Base-by-base conservation (phyloP, 2,329 filamentous ascomycete genomes). In the Endoconidiophora polonica region DNA sequence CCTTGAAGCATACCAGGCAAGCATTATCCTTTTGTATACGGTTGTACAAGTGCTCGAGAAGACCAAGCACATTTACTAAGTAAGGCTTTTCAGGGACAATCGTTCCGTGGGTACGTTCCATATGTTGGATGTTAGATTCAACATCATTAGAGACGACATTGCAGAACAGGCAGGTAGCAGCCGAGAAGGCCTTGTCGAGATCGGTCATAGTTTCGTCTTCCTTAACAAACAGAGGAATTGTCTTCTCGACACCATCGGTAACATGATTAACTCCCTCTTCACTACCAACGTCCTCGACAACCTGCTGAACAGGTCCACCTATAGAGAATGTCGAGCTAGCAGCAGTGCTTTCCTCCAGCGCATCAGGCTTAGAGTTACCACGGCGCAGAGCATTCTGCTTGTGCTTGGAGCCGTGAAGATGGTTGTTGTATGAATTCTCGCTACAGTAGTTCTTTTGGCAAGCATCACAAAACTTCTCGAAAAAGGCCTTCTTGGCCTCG, bases 381-480 rank as follows among this genome's bases (percentile, higher is more conserved):
- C 26, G 36, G 22, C 39, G 47, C 9, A 38, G 38, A 9, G 44
- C 39, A 51, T 65, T 66, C 33, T 58, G 56, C 65, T 80, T 86
- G 66, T 98, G 91, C 65, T 94, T 94, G 58, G 86, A 81, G 67
- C 88, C 95, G 53, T 79, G 80, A 51, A 96, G 64, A 62, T 98
- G 91, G 66, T 96, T 98, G 61, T 81, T 79, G 65, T 83, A 96
- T 33, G 91, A 90, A 67, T 95, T 95, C 61, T 95, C 86, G 66
- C 88, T 96, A 70, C 82, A 96, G 65, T 94, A 98, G 12, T 83
- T 87, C 70, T 94, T 94, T 60, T 83, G 76, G 69, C 91, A 98
- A 18, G 80, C 74, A 2, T 78, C 71, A 65, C 91, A 98, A 26
- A 72, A 68, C 61, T 83, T 87, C 63, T 95, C 86, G 61, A 88